These are phyloP conservation scores for Ophiostoma pallidulum DNA, from an alignment of 2,329 filamentous ascomycete genomes.

Conservation along the genomic window DNA sequence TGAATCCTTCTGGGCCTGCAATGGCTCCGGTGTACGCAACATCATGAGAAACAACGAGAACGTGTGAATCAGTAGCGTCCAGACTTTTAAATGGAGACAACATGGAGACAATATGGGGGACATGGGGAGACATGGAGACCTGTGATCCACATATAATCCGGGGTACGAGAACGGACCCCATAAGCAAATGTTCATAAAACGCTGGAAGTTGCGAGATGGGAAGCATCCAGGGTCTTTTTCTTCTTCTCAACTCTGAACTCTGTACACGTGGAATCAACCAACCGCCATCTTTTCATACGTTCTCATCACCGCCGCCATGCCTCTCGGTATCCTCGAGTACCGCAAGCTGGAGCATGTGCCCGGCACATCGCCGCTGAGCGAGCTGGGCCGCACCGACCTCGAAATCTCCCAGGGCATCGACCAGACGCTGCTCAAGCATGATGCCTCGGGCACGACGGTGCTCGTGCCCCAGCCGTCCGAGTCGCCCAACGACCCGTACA, in stretches of 20 bases:
- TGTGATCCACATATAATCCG: too few relatives aligned
- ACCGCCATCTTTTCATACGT: background rate
- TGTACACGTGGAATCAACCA: background rate
- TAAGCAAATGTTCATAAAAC: too few relatives aligned
- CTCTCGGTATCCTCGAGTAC: slow-evolving; percentile 20
- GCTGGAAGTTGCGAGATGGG: too few relatives aligned
- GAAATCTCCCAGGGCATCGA: slow-evolving; percentile 15
- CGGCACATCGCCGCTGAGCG: slow-evolving; percentile 20
- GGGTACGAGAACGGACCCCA: too few relatives aligned
- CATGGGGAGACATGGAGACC: too few relatives aligned
- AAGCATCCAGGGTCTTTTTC: too few relatives aligned
- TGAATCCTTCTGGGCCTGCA: background rate
- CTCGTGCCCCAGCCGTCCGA: slow-evolving; percentile 40
- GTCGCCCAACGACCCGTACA: slow-evolving; percentile 38
- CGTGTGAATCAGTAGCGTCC: too few relatives aligned
- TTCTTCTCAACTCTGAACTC: background rate
- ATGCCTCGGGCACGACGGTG: slow-evolving; percentile 28
- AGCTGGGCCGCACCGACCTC: slow-evolving; percentile 16
- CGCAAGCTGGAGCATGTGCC: slow-evolving; percentile 21
- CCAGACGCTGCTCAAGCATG: slow-evolving; percentile 20
- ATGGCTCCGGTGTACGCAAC: slow-evolving; percentile 4
- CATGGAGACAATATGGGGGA: too few relatives aligned
- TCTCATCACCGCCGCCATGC: slow-evolving; percentile 15
- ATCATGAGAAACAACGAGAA: too few relatives aligned
- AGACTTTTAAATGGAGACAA: too few relatives aligned